Evolutionary conservation across 257 asterid species (phyloP).

Genomic region (Rauvolfia tetraphylla): DNA sequence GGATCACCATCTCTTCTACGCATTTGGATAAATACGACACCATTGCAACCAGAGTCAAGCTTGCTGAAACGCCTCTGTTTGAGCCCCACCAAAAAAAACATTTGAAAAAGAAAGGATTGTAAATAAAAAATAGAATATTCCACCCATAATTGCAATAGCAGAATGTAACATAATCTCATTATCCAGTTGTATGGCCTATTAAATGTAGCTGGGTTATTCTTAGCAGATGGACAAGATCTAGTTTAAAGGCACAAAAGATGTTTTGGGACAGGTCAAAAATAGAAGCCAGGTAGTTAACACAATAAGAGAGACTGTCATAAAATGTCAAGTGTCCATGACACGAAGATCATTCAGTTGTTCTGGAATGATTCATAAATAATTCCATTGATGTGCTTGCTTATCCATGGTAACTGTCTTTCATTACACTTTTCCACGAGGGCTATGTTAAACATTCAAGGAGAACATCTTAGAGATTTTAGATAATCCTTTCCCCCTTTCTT

Average conservation of each 20-base stretch:
- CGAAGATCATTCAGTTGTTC: neutral
- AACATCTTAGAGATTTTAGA: neutral
- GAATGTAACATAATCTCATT: neutral
- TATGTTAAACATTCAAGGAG: too few species aligned
- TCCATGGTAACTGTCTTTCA: neutral
- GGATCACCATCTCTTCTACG: constrained; percentile 85
- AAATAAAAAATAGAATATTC: neutral
- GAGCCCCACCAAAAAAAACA: constrained; percentile 7
- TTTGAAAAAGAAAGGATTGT: neutral
- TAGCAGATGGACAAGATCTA: too few species aligned
- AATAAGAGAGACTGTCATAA: neutral
- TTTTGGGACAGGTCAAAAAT: neutral
- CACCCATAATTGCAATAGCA: neutral
- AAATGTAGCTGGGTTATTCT: too few species aligned
- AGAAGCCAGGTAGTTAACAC: neutral
- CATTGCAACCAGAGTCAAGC: constrained; percentile 93
- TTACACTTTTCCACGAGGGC: too few species aligned
- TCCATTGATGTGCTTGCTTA: neutral
- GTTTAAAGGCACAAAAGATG: neutral
- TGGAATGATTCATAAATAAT: neutral
- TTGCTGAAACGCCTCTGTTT: constrained; percentile 75
- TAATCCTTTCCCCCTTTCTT: neutral
- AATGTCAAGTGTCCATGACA: neutral
- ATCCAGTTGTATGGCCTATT: neutral
- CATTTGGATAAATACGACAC: constrained; percentile 88